phyloP scores from a whole-genome alignment of 2,329 filamentous ascomycete genomes.

The Fulvia fulva region DNA sequence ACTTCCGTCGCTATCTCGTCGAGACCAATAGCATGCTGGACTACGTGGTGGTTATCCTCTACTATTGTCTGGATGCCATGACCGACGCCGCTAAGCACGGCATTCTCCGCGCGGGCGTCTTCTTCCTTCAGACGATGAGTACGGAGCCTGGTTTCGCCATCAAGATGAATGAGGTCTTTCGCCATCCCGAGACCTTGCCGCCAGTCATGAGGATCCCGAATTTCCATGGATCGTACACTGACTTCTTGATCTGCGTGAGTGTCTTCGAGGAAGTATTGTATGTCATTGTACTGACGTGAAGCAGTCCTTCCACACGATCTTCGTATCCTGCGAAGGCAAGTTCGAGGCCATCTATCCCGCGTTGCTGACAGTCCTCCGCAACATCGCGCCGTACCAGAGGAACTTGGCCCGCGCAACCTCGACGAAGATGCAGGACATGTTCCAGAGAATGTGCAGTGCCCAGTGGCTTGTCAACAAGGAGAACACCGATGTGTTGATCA shows the following conservation, averaged over 20 bases:
- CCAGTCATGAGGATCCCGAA: constrained; percentile 73
- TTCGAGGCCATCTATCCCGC: constrained; percentile 78
- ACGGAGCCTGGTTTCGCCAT: constrained; percentile 87
- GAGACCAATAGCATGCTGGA: constrained; percentile 92
- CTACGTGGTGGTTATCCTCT: constrained; percentile 83
- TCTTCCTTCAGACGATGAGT: constrained; percentile 89
- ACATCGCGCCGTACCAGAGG: constrained; percentile 80
- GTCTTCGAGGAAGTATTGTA: constrained; percentile 23
- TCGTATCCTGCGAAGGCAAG: constrained; percentile 77
- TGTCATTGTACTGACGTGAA: constrained; percentile 8
- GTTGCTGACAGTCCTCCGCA: constrained; percentile 86
- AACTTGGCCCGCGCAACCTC: constrained; percentile 70
- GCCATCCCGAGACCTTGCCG: constrained; percentile 83
- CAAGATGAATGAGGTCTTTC: constrained; percentile 84
- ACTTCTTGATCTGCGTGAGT: constrained; percentile 83
- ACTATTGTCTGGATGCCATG: constrained; percentile 88
- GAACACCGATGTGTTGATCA: constrained; percentile 76
- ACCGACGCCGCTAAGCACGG: constrained; percentile 84
- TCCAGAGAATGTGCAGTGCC: constrained; percentile 87
- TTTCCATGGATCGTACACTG: constrained; percentile 86
- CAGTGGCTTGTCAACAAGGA: constrained; percentile 91
- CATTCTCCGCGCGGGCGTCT: constrained; percentile 94
- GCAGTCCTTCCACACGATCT: constrained; percentile 84
- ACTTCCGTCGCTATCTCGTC: constrained; percentile 93
- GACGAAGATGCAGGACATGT: constrained; percentile 80